Conservation (phyloP, 1,139 yeast species). For the Sporopachydermia cereana region DNA sequence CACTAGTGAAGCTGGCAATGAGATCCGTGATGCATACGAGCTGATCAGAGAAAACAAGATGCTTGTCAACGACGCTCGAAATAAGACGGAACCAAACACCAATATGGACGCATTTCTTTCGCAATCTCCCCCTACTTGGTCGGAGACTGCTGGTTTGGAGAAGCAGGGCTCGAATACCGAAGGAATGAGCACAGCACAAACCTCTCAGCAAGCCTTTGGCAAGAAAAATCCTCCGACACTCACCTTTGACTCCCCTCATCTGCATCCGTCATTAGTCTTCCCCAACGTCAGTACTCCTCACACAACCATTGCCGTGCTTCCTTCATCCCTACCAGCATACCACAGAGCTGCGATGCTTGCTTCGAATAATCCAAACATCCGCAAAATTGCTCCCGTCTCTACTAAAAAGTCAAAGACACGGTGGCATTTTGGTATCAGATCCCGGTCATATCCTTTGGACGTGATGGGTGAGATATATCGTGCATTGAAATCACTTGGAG, state of each 20-base stretch:
- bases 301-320: constrained; percentile 76
- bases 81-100: constrained; percentile 31
- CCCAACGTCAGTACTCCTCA: constrained; percentile 27
- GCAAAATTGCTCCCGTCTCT: constrained; percentile 61
- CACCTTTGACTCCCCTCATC: constrained; percentile 23
- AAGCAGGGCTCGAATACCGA: constrained; percentile 4
- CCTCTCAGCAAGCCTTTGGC: constrained; percentile 9
- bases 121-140: constrained; percentile 36
- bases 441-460: constrained; percentile 91
- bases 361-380: constrained; percentile 21
- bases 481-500: constrained; percentile 86
- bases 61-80: constrained; percentile 53
- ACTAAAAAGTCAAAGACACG: constrained; percentile 84
- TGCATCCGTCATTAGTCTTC: constrained; percentile 20
- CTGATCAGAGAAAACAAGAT: constrained; percentile 77
- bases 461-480: constrained; percentile 98
- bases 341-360: constrained; percentile 90
- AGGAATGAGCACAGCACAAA: constrained; percentile 8
- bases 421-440: constrained; percentile 98
- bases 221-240: constrained; percentile 22
- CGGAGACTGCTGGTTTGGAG: constrained; percentile 4
- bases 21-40: constrained; percentile 84
- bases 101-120: constrained; percentile 41
- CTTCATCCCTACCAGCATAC: constrained; percentile 87
- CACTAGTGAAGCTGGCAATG: constrained; percentile 42